A percentile compares a stretch with the other conserved stretches of the same genome.
Conservation (phyloP, 768 basidiomycete genomes). For the Pleurotus salmoneostramineus region DNA sequence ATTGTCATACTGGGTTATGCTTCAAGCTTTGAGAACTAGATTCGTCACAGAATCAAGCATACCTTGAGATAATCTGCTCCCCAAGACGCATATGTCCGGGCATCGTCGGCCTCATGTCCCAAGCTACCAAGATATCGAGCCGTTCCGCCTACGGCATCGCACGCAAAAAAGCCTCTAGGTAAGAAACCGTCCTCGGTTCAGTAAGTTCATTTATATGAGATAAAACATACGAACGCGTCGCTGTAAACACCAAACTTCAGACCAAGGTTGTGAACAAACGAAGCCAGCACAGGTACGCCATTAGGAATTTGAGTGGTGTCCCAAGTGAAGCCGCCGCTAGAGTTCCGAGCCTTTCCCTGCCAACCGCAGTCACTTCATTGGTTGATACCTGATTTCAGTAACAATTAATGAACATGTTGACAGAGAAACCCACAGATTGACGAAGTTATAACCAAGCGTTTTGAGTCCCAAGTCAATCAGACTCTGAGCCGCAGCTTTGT, state of each 20-base stretch:
- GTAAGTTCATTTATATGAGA: no score
- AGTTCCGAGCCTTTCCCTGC: slow-evolving; percentile 38
- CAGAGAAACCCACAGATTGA: slow-evolving; percentile 31
- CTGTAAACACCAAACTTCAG: slow-evolving; percentile 71
- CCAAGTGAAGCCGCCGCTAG: slow-evolving; percentile 41
- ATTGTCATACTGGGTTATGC: slow-evolving; percentile 36
- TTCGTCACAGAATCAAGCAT: neutral
- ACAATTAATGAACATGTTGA: neutral
- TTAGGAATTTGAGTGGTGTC: slow-evolving; percentile 24
- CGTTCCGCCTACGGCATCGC: slow-evolving; percentile 41
- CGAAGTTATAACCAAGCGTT: slow-evolving; percentile 34
- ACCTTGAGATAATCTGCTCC: slow-evolving; percentile 44
- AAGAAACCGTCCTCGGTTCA: neutral
- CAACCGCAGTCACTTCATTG: slow-evolving; percentile 44
- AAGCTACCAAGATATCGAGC: slow-evolving; percentile 42
- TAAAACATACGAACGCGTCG: slow-evolving; percentile 22
- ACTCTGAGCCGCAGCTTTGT: slow-evolving; percentile 33
- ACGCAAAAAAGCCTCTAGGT: slow-evolving; percentile 38
- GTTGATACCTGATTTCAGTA: neutral
- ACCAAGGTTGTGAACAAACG: slow-evolving; percentile 31
- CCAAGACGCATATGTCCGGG: slow-evolving; percentile 43
- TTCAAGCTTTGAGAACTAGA: neutral
- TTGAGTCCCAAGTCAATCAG: slow-evolving; percentile 32
- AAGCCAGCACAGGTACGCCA: slow-evolving; percentile 25
- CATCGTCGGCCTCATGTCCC: slow-evolving; percentile 43